Base-by-base conservation (phyloP, 331 rosid species). In the Quercus lobata region DNA sequence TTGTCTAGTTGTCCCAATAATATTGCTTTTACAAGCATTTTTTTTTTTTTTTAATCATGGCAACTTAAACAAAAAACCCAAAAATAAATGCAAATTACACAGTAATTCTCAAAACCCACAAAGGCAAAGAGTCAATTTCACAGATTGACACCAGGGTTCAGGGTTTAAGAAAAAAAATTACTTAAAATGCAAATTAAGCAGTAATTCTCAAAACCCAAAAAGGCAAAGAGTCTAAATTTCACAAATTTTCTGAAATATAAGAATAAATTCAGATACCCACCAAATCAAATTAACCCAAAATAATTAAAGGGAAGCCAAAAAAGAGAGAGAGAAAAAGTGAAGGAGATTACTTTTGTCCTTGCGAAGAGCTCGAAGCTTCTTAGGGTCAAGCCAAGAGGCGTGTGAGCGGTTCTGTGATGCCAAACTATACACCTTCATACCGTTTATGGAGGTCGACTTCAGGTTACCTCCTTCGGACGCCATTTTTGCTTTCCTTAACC, bases 381-480 rank as follows among this genome's bases (percentile, higher is more conserved):
- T 92, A n/a, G 89, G 80, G 74, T 88, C 68, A 35, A 87, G 78
- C 98, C 98, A 95, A 14, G 91, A 80, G 37, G 54, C 54, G 54
- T 49, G 54, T 11, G 54, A 49, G 17, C 94, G 97, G 73, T 91
- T 97, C 71, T 95, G 93, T 32, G 97, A 92, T 21, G 97, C 92
- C 5, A 90, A 66, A 4, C 89, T 88, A 72, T 95, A 92, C 83
- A 90, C 78, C 84, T 91, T 90, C 32, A 94, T 96, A 3, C 97
- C 97, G 54, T 90, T 91, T 52, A 91, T 87, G 17, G 87, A 87
- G 44, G 90, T 87, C 72, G 94, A 90, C 81, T 91, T 92, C 63
- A 95, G 84, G 11, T 85, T 89, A 25, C 97, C 94, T 58, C 91
- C 94, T 24, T 78, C 82, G 68, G 83, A 83, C 76, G 96, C 97